A percentile compares a stretch with the other conserved stretches of the same genome.
Evolutionary conservation across 73 alveolate genomes (phyloP).

Genomic region (Urostyla sp.): DNA sequence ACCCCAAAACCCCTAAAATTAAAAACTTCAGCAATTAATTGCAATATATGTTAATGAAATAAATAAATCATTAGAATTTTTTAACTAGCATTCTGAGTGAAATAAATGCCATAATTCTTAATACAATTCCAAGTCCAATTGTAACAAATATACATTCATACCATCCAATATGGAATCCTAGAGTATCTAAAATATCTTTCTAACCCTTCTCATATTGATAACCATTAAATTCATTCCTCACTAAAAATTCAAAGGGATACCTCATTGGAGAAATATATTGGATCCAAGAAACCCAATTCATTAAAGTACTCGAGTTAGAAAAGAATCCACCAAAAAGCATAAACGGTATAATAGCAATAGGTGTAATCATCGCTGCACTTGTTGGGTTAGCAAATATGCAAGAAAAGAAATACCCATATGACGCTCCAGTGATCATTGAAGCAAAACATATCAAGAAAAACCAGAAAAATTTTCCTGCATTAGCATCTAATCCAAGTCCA

Average conservation of each 20-base stretch:
- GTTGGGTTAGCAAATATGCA: conserved; percentile 56
- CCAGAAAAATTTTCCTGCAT: conserved; percentile 25
- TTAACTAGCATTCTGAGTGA: background rate
- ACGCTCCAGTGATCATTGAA: conserved; percentile 30
- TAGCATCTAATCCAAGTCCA: conserved; percentile 31
- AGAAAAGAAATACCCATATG: conserved; percentile 73
- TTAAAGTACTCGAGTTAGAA: conserved; percentile 53
- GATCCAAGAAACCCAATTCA: conserved; percentile 78
- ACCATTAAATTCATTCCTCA: conserved; percentile 70
- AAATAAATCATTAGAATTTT: conserved; percentile 16
- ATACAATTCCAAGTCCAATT: background rate
- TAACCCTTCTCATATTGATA: background rate
- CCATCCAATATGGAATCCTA: conserved; percentile 1
- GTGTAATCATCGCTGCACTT: conserved; percentile 62
- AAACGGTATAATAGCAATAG: conserved; percentile 67
- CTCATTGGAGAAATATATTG: conserved; percentile 79
- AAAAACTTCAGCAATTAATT: too few relatives aligned
- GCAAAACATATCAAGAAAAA: background rate
- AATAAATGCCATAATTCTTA: background rate
- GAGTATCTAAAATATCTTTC: background rate
- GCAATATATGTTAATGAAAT: too few relatives aligned
- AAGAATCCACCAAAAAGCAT: conserved; percentile 77
- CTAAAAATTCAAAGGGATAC: conserved; percentile 71
- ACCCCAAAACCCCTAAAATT: too few relatives aligned
- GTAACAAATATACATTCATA: background rate